Percentiles rank a stretch among this genome's conserved stretches.
Evolutionary conservation across 2,329 filamentous ascomycete genomes (phyloP).

Genomic region (Fusarium sp.): DNA sequence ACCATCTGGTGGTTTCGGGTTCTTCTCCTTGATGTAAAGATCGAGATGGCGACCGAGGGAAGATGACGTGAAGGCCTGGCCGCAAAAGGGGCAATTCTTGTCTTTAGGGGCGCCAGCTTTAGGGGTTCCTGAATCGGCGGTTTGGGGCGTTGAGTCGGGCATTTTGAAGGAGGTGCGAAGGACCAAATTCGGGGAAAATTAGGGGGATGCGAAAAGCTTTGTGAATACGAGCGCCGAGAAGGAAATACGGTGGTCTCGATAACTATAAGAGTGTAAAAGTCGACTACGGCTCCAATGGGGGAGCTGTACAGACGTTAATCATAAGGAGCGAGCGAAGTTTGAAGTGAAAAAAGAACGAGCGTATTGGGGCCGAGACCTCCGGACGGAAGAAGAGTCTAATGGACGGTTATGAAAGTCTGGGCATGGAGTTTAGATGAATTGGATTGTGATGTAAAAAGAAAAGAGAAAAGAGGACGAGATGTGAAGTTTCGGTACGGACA

Average conservation of each 20-base stretch:
- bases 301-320: conserved; percentile 46
- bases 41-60: conserved; percentile 94
- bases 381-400: conserved; percentile 8
- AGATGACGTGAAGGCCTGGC: conserved; percentile 91
- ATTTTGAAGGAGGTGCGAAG: conserved; percentile 41
- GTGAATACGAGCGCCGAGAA: conserved; percentile 25
- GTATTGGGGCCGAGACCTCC: conserved; percentile 47
- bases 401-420: conserved; percentile 17
- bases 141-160: conserved; percentile 49
- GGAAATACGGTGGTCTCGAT: conserved; percentile 14
- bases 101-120: conserved; percentile 74
- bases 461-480: background rate
- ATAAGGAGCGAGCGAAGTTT: conserved; percentile 46
- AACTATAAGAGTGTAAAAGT: conserved; percentile 33
- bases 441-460: background rate
- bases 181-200: conserved; percentile 18
- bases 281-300: conserved; percentile 44
- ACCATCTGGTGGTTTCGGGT: conserved; percentile 87
- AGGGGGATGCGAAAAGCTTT: conserved; percentile 5
- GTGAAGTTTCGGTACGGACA: conserved; percentile 9
- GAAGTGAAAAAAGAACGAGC: conserved; percentile 44
- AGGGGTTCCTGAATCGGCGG: conserved; percentile 54
- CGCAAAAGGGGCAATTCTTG: conserved; percentile 87
- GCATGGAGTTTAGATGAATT: conserved; percentile 7
- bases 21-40: conserved; percentile 92